Evolutionary conservation across 1,284 basidiomycete genomes (phyloP).

Genomic region (Boletus semigastroideus): DNA sequence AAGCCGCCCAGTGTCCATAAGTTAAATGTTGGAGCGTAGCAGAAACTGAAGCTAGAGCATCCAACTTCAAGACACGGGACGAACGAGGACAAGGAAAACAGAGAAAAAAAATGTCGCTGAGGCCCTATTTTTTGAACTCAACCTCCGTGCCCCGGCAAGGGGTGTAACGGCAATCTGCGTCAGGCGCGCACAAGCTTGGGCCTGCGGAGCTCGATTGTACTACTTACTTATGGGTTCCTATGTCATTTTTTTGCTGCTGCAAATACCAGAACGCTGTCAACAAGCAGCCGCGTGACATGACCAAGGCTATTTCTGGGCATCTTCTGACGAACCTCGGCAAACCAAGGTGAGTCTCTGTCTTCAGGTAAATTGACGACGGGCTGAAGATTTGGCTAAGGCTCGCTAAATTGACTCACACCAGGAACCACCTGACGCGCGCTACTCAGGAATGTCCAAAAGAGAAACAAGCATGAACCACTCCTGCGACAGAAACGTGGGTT

Average conservation of each 20-base stretch:
- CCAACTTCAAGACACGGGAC: slow-evolving; percentile 1
- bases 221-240: no score
- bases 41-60: background rate
- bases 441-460: background rate
- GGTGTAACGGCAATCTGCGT: slow-evolving; percentile 30
- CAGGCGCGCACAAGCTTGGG: slow-evolving; percentile 21
- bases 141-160: slow-evolving; percentile 22
- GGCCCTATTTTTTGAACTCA: slow-evolving; percentile 17
- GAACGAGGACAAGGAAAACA: background rate
- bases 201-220: slow-evolving; percentile 14
- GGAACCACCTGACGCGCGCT: background rate
- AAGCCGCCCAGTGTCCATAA: slow-evolving; percentile 21
- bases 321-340: background rate
- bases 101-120: slow-evolving; percentile 5
- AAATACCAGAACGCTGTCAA: slow-evolving; percentile 1
- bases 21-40: background rate
- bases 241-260: slow-evolving; percentile 23
- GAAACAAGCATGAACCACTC: background rate
- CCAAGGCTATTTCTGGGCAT: background rate
- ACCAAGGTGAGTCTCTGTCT: slow-evolving; percentile 6
- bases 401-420: slow-evolving; percentile 16
- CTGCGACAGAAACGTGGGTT: slow-evolving; percentile 3
- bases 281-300: background rate
- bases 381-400: slow-evolving; percentile 3
- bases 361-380: slow-evolving; percentile 1